Evolutionary conservation across 2,329 filamentous ascomycete species (phyloP).

Genomic region (Fusarium haematococcum): DNA sequence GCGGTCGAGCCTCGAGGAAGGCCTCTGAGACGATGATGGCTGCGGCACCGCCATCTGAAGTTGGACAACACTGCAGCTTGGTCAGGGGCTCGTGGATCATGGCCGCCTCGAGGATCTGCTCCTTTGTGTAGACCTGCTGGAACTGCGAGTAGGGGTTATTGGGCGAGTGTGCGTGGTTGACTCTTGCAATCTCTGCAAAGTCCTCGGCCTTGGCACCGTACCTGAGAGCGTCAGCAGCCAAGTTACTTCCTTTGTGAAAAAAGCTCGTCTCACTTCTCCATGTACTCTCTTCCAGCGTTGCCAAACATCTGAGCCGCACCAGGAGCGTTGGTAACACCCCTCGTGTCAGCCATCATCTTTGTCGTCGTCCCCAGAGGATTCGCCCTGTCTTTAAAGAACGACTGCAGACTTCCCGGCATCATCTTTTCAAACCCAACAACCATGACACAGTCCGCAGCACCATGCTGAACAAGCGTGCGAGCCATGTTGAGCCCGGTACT

Average conservation of each 20-base stretch:
- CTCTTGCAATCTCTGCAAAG: constrained; percentile 92
- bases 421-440: constrained; percentile 99
- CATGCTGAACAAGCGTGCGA: constrained; percentile 81
- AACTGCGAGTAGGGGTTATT: constrained; percentile 99
- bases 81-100: constrained; percentile 90
- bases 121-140: constrained; percentile 87
- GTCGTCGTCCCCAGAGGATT: constrained; percentile 80
- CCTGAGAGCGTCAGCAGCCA: constrained; percentile 55
- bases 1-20: constrained; percentile 87
- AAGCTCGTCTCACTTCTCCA: constrained; percentile 75
- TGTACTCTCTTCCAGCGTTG: constrained; percentile 93
- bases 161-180: constrained; percentile 93
- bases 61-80: constrained; percentile 98
- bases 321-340: constrained; percentile 84
- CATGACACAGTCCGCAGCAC: constrained; percentile 87
- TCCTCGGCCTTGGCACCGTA: constrained; percentile 86
- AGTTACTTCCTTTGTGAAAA: background rate
- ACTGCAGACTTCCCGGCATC: constrained; percentile 88
- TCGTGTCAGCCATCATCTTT: constrained; percentile 85
- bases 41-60: constrained; percentile 90
- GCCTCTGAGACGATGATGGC: constrained; percentile 88
- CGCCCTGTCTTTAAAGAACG: constrained; percentile 85
- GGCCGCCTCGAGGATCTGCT: constrained; percentile 80
- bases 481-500: constrained; percentile 90
- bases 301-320: constrained; percentile 94